phyloP scores from a whole-genome alignment of 2,329 filamentous ascomycete genomes.

The Ascochyta lentis region DNA sequence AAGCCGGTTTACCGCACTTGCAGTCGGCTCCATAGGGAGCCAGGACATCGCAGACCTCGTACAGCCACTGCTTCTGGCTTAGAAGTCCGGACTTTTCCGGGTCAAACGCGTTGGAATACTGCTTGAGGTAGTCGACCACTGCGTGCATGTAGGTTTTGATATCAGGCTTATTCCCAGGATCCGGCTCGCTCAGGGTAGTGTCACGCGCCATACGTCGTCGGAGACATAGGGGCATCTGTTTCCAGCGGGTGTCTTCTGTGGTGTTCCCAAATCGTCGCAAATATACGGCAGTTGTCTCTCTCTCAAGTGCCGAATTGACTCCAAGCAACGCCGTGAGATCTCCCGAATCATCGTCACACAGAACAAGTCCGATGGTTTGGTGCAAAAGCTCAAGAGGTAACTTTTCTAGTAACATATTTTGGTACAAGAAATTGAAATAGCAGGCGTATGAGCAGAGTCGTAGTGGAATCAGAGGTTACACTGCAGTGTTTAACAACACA shows the following conservation, averaged over 20 bases:
- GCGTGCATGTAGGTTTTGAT: constrained; percentile 7
- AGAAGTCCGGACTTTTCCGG: not conserved
- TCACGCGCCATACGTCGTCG: not conserved
- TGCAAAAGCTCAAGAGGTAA: constrained; percentile 5
- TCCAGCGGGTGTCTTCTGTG: not conserved
- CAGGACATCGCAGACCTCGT: not conserved
- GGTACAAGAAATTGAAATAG: too few relatives aligned
- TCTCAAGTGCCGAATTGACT: not conserved
- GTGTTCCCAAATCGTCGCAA: not conserved
- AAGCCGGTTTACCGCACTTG: constrained; percentile 1
- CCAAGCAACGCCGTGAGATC: not conserved
- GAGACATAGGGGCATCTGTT: not conserved
- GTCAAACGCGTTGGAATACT: not conserved
- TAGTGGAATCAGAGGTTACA: too few relatives aligned
- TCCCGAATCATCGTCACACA: not conserved
- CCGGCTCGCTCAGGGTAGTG: not conserved
- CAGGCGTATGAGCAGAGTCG: too few relatives aligned
- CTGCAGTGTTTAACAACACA: too few relatives aligned
- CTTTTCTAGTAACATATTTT: not conserved
- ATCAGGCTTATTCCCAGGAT: not conserved
- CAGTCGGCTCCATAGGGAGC: not conserved
- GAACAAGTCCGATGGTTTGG: not conserved
- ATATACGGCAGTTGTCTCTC: not conserved
- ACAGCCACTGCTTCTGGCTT: not conserved
- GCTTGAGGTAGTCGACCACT: not conserved